Evolutionary conservation across 176 grass and related monocot species (phyloP), one percentile per base, ranked within the genome.

Genomic region (Triticum timopheevii): DNA sequence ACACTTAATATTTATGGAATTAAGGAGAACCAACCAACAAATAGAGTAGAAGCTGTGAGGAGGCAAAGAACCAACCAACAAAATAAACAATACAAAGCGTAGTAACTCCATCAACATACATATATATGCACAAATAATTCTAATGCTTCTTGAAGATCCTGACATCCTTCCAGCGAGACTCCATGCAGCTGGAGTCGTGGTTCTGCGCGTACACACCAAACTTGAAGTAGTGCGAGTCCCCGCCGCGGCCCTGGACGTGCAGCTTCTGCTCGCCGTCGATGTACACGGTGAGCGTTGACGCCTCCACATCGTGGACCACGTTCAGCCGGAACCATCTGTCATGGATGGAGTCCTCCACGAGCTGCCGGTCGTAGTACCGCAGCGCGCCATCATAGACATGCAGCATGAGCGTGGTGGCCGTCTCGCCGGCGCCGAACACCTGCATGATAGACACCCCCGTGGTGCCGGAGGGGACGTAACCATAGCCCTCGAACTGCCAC

Each of bases 401-500:
- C 62, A 94, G 40, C 92, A 91, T 90, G 9, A 91, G 68, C 19
- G 87, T 80, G 3, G 68, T 91, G 24, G 47, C 73, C 0, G 4
- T 7, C 23, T 35, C 38, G 4, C 7, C 6, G 4, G 6, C 79
- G 12, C 83, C 78, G 11, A 89, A 89, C 42, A 94, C 65, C 81
- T 94, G 92, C 86, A 91, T 91, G 49, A 94, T 62, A 2, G 34
- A 91, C 65, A 87, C 86, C 1, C 89, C 79, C 0, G 89, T 78
- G 6, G 86, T 94, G 33, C 83, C 89, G 0, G 77, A 77, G 1
- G 86, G 86, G 0, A 89, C 83, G 7, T 81, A 91, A 6, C 52
- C 73, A 24, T 89, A 64, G 9, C 83, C 86, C 82, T 94, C 86
- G 49, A 89, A 94, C 52, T 91, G 89, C 92, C 92, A 94, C 54